Base-by-base conservation (phyloP, 495 filamentous ascomycete species). In the Aspergillus indologenus region DNA sequence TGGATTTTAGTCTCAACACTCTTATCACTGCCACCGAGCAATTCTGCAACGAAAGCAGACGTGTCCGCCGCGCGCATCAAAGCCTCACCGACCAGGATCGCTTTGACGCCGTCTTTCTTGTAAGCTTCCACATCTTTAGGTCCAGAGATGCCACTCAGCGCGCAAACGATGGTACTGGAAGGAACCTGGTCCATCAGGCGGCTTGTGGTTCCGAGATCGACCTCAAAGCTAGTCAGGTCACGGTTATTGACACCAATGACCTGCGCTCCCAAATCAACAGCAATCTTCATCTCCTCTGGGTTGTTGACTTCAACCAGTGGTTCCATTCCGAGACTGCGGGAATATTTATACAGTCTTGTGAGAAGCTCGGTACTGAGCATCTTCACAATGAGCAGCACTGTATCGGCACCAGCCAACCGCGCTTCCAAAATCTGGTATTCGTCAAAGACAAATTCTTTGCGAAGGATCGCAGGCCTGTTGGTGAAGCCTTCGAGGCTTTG, bases 341-440 rank as follows among this genome's bases (percentile, higher is more conserved):
- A 96, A 74, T 97, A 98, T 31, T 84, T 75, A 72, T 96, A 98
- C 19, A 99, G 78, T 48, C 85, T 79, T 57, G 83, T 84, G 18
- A 99, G 81, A n/a, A 88, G 79, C 31, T 82, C 84, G 34, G 82
- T 71, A 58, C 89, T 86, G 11, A 99, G 83, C 95, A 99, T 98
- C 78, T 99, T 99, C 11, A 99, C 95, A 59, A 99, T 99, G 34
- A 99, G 78, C 12, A 99, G 79, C 1, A 98, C 89, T 0, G 93
- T 98, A 71, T 99, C 94, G 24, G 95, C 94, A 46, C 94, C 94
- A 2, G 93, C 91, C 44, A 99, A 76, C 22, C 95, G 81, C 8
- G 95, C 94, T 71, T 99, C 94, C 26, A 99, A 77, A 56, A 99
- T 98, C 71, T 99, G 94, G 70, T 98, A 99, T 68, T 97, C 91